Percentiles rank a stretch among this genome's conserved stretches.
Evolutionary conservation across 1,284 basidiomycete genomes (phyloP).

Genomic region (Sporisorium iseilematis-ciliati): DNA sequence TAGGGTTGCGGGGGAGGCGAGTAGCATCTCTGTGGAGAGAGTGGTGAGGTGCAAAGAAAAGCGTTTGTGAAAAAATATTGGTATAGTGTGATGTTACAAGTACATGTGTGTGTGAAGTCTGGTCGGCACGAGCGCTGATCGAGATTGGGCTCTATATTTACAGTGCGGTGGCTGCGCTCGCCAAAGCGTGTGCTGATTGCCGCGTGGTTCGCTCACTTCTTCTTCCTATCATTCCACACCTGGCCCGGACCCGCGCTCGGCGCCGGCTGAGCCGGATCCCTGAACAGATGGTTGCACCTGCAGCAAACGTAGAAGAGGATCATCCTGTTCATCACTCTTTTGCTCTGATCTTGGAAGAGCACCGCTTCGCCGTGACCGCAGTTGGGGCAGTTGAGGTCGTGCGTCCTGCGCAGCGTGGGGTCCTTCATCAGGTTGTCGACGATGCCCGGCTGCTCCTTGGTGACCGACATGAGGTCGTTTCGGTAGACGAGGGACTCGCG

Average conservation of each 20-base stretch:
- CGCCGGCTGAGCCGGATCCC: conserved; percentile 47
- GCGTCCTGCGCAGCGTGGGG: conserved; percentile 77
- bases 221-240: conserved; percentile 56
- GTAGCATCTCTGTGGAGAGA: too few species aligned
- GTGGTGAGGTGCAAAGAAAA: too few species aligned
- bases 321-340: conserved; percentile 66
- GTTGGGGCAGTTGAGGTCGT: conserved; percentile 62
- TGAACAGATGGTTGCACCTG: conserved; percentile 63
- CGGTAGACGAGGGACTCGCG: conserved; percentile 90
- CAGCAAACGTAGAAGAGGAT: conserved; percentile 68
- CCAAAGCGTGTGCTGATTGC: too few species aligned
- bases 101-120: not conserved
- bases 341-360: conserved; percentile 68
- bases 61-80: too few species aligned
- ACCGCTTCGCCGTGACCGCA: conserved; percentile 65
- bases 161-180: too few species aligned
- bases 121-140: not conserved
- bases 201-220: conserved; percentile 34
- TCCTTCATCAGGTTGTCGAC: conserved; percentile 90
- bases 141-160: too few species aligned
- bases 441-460: conserved; percentile 91
- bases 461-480: conserved; percentile 92
- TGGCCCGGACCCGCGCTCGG: conserved; percentile 42
- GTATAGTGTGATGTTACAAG: too few species aligned
- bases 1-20: too few species aligned